Conservation (phyloP, 768 basidiomycete genomes). For the Leccinum disarticulatum region DNA sequence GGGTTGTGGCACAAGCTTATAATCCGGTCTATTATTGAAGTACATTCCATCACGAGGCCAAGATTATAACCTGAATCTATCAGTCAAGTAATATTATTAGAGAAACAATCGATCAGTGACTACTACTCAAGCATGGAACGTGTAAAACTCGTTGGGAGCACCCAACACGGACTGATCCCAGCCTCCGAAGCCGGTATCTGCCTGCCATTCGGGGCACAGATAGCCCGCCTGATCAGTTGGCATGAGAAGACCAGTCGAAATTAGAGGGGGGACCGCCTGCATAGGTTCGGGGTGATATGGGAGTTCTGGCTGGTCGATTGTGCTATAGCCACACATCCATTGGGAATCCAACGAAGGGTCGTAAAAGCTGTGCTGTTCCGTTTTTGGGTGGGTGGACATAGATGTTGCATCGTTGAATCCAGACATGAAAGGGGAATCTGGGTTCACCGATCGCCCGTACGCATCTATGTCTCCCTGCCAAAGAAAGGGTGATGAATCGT, state of each 20-base stretch:
- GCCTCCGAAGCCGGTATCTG: constrained; percentile 9
- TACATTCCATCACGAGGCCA: too few relatives aligned
- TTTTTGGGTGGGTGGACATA: not conserved
- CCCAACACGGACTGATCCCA: constrained; percentile 14
- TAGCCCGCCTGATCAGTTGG: not conserved
- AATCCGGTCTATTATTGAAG: too few relatives aligned
- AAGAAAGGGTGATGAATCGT: not conserved
- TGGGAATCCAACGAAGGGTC: constrained; percentile 3
- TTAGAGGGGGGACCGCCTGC: not conserved
- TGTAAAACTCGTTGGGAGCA: not conserved
- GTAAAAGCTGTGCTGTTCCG: not conserved
- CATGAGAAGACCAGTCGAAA: not conserved
- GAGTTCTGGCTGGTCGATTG: not conserved
- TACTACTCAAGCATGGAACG: not conserved
- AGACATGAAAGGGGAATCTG: not conserved
- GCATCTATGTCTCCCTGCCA: not conserved
- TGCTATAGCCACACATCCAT: constrained; percentile 11
- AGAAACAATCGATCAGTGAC: not conserved
- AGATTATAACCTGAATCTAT: not conserved
- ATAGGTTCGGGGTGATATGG: not conserved
- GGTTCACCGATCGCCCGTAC: not conserved
- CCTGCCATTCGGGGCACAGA: constrained; percentile 20
- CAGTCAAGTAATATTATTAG: not conserved
- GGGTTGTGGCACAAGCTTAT: too few relatives aligned
- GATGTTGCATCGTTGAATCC: not conserved